These are phyloP conservation scores for Trypanosoma brucei DNA, from an alignment of 208 protist genomes.

Conservation along the genomic window DNA sequence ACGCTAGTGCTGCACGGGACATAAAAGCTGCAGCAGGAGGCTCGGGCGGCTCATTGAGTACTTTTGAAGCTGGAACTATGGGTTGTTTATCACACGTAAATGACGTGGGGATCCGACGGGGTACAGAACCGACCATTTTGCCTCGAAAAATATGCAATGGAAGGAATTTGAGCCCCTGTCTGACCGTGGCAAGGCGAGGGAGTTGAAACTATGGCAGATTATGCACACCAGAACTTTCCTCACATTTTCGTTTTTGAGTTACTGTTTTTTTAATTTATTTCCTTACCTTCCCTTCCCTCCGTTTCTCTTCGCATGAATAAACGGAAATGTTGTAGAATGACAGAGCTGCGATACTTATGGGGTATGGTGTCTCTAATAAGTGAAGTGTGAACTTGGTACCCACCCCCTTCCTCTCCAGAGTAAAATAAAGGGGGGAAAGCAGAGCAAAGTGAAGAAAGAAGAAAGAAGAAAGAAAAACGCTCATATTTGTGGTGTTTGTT, in stretches of 20 bases:
- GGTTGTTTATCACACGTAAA: background rate
- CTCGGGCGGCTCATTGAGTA: background rate
- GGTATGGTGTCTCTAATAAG: too few species aligned
- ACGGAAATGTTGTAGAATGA: too few species aligned
- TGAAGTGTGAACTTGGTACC: too few species aligned
- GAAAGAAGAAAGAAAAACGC: too few species aligned
- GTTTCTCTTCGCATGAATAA: too few species aligned
- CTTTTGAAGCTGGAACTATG: background rate
- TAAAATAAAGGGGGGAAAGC: too few species aligned
- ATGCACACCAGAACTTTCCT: background rate
- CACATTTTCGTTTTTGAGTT: background rate
- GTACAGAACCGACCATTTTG: background rate
- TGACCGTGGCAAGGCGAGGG: background rate
- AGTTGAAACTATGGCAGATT: background rate
- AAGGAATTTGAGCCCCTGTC: background rate
- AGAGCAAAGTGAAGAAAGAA: too few species aligned
- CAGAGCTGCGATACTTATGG: too few species aligned
- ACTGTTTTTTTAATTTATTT: too few species aligned
- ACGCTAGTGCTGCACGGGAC: background rate
- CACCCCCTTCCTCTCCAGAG: too few species aligned
- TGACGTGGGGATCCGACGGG: background rate
- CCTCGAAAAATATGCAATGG: background rate
- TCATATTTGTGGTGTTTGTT: too few species aligned
- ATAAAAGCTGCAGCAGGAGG: background rate
- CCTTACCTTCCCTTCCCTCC: too few species aligned